Evolutionary conservation across 139 green algal species (phyloP), one percentile per base, ranked within the genome.

Genomic region (Penium margaritaceum): DNA sequence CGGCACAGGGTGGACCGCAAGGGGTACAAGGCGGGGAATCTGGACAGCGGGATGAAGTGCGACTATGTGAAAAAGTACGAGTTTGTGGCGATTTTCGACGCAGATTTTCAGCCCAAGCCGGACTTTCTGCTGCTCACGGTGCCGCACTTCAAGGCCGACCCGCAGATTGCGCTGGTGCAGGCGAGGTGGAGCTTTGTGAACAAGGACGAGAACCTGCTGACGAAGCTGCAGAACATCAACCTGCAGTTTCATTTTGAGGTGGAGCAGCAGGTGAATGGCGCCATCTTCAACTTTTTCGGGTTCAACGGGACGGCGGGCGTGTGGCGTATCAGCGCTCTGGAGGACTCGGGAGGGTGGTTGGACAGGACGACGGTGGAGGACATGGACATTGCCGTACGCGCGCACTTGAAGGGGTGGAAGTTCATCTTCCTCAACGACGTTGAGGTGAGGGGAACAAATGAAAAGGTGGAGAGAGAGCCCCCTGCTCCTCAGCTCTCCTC

Each of bases 261-360:
- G 36, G 73, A 80, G 63, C 73, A 80, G 73, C 73, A 80, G 63
- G 73, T 80, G 19, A 77, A 76, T 21, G 65, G 65, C 51, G 24
- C 33, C 15, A 61, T 75, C 47, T 73, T 77, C 34, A 60, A 67
- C 35, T 80, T 80, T 38, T 80, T 80, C 78, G 73, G 73, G 67
- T 80, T 80, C 64, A 80, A 80, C 37, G 73, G 81, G 38, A 95
- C 90, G 14, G 90, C 89, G 14, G 90, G 89, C 63, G 83, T 88
- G 15, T 91, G 87, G 88, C 68, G 87, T 5, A 71, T 81, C 9
- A 77, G 79, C 43, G 90, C 89, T 55, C 95, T 98, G 72, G 69
- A 94, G 51, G 86, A 90, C 51, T 87, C 89, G 5, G 93, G 93
- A 38, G 91, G 92, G 37, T 98, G 93, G 93, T 85, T 95, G 63